Percentiles rank a stretch among this genome's conserved stretches.
Evolutionary conservation across 805 yeast genomes (phyloP).

Genomic region (Kuraishia ogatae): DNA sequence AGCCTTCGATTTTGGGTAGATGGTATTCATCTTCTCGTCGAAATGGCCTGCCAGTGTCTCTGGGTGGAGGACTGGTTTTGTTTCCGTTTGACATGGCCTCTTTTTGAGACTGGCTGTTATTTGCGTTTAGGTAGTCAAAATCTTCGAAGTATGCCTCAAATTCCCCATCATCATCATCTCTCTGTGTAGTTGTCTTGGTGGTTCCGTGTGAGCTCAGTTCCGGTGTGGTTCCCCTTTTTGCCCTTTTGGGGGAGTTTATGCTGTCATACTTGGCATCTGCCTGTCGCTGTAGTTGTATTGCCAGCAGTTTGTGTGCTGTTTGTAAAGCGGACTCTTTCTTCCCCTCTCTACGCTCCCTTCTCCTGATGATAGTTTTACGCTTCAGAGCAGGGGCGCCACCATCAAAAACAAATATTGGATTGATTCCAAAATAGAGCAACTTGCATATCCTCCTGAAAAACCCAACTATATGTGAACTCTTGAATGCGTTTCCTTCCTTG

Average conservation of each 20-base stretch:
- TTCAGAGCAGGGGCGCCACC: slow-evolving; percentile 90
- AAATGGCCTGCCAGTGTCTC: slow-evolving; percentile 22
- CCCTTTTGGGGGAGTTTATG: slow-evolving; percentile 1
- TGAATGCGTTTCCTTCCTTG: slow-evolving; percentile 65
- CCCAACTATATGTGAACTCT: slow-evolving; percentile 87
- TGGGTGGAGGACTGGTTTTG: not conserved
- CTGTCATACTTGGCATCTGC: slow-evolving; percentile 23
- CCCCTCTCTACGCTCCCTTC: slow-evolving; percentile 70
- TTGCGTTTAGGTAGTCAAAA: slow-evolving; percentile 13
- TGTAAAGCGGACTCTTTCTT: slow-evolving; percentile 57
- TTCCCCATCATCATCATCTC: slow-evolving; percentile 15
- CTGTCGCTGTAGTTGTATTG: slow-evolving; percentile 63
- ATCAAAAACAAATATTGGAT: slow-evolving; percentile 89
- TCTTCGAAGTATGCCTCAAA: slow-evolving; percentile 29
- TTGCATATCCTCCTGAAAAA: slow-evolving; percentile 92
- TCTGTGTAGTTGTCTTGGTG: slow-evolving; percentile 5
- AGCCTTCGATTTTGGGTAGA: slow-evolving; percentile 59
- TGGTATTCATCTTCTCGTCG: slow-evolving; percentile 75
- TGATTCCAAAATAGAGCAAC: slow-evolving; percentile 74
- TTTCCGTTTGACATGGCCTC: not conserved
- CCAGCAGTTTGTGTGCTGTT: slow-evolving; percentile 75
- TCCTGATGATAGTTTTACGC: slow-evolving; percentile 61
- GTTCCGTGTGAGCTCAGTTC: not conserved
- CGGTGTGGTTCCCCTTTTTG: slow-evolving; percentile 1
- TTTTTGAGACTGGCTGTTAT: slow-evolving; percentile 2